These are phyloP conservation scores for Ogataea polymorpha DNA, from an alignment of 805 yeast genomes.

Conservation along the genomic window DNA sequence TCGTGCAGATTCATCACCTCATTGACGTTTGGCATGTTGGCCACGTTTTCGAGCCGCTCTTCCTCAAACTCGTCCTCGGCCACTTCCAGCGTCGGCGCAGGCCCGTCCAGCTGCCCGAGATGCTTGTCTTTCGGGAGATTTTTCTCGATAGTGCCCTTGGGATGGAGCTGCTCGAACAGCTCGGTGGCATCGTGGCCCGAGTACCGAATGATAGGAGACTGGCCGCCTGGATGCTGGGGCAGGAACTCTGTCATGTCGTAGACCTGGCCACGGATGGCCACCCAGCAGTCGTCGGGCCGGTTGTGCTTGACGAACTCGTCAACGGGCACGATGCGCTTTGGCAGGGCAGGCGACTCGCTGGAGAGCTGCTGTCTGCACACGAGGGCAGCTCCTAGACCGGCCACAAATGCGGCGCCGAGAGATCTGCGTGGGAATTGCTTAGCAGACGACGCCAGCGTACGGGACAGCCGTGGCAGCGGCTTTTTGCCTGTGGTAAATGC, in stretches of 20 bases:
- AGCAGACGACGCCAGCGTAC: neutral
- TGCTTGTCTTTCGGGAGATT: conserved; percentile 57
- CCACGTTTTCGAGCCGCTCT: conserved; percentile 40
- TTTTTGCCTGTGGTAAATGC: neutral
- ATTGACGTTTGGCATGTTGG: conserved; percentile 63
- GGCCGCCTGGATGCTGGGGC: conserved; percentile 53
- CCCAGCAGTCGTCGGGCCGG: conserved; percentile 71
- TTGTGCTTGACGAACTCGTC: conserved; percentile 52
- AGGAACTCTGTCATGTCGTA: conserved; percentile 70
- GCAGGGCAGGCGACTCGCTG: neutral
- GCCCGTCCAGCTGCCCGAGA: conserved; percentile 47
- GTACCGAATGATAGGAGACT: conserved; percentile 37
- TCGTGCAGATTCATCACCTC: conserved; percentile 77
- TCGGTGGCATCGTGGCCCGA: conserved; percentile 58
- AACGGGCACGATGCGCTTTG: conserved; percentile 24
- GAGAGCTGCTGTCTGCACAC: neutral
- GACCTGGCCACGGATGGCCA: conserved; percentile 72
- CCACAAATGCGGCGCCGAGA: neutral
- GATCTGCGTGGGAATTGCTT: neutral
- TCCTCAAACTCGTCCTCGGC: conserved; percentile 40
- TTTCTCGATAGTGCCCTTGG: conserved; percentile 76
- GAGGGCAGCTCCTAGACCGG: neutral
- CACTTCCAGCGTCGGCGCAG: conserved; percentile 33
- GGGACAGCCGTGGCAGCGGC: neutral
- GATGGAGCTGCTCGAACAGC: conserved; percentile 86